phyloP scores from a whole-genome alignment of 176 grass and related monocot genomes.

The Avena sativa region DNA sequence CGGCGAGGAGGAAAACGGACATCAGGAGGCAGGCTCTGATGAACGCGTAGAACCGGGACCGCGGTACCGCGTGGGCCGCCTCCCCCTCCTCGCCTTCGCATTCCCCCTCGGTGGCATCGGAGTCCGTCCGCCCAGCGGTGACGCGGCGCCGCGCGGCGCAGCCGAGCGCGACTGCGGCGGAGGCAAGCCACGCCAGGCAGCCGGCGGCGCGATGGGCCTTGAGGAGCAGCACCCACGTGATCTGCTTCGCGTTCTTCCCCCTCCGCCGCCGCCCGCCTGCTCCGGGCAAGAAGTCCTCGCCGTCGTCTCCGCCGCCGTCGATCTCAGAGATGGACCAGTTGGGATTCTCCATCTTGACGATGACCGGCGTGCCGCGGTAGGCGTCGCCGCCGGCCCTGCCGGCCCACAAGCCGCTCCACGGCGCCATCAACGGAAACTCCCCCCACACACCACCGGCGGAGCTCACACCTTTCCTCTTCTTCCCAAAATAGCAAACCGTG shows the following conservation, averaged over 20 bases:
- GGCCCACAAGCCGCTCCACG: not conserved
- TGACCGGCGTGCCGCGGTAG: slow-evolving; percentile 80
- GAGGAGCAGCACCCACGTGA: slow-evolving; percentile 92
- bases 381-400: slow-evolving; percentile 37
- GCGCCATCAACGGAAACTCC: slow-evolving; percentile 1
- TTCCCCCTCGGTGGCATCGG: slow-evolving; percentile 30
- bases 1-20: slow-evolving; percentile 57
- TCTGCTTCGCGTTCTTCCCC: slow-evolving; percentile 80
- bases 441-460: slow-evolving; percentile 8
- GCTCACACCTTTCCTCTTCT: slow-evolving; percentile 2
- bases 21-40: slow-evolving; percentile 64
- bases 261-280: not conserved
- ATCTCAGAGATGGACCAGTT: slow-evolving; percentile 91
- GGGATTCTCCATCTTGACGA: slow-evolving; percentile 91
- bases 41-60: slow-evolving; percentile 62
- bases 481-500: not conserved
- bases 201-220: slow-evolving; percentile 88
- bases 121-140: slow-evolving; percentile 56
- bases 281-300: slow-evolving; percentile 26
- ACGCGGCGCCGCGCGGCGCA: slow-evolving; percentile 60
- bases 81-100: not conserved
- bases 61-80: not conserved
- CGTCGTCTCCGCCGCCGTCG: slow-evolving; percentile 17
- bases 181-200: slow-evolving; percentile 69
- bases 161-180: slow-evolving; percentile 59